Conservation (phyloP, 805 yeast species). For the Ogataea trehaloabstinens region DNA sequence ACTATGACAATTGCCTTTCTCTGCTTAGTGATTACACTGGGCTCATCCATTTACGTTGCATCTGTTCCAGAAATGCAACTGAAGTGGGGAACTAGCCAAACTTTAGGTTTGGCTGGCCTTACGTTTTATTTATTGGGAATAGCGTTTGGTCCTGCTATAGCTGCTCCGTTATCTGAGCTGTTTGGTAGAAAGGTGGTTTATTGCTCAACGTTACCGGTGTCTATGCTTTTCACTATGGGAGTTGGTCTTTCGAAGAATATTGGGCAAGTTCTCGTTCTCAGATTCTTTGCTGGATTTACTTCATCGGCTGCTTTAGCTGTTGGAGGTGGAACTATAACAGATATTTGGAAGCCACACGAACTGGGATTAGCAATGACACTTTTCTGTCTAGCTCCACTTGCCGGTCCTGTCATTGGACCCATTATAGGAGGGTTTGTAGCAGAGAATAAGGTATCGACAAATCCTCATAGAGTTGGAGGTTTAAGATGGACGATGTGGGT, state of each 20-base stretch:
- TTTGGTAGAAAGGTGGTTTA: constrained; percentile 68
- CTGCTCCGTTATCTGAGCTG: constrained; percentile 71
- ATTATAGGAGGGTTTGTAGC: constrained; percentile 72
- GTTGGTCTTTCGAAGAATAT: constrained; percentile 65
- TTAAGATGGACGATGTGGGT: constrained; percentile 78
- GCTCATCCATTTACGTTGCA: constrained; percentile 68
- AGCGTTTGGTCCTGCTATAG: constrained; percentile 65
- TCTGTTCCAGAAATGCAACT: constrained; percentile 55
- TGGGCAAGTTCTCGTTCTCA: constrained; percentile 57
- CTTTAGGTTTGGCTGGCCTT: constrained; percentile 63
- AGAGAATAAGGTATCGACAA: constrained; percentile 36
- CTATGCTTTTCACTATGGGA: constrained; percentile 73
- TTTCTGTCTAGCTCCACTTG: constrained; percentile 76
- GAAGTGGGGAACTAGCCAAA: constrained; percentile 53
- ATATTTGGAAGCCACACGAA: constrained; percentile 66
- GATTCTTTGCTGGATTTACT: constrained; percentile 72
- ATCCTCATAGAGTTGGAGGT: constrained; percentile 34
- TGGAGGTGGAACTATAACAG: constrained; percentile 82
- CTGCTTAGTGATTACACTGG: constrained; percentile 71
- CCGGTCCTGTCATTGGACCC: constrained; percentile 80
- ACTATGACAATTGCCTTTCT: constrained; percentile 63
- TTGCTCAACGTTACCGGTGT: constrained; percentile 55
- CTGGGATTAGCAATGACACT: constrained; percentile 72
- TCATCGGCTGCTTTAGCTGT: constrained; percentile 83
- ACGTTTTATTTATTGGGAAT: constrained; percentile 71